Percentiles rank a stretch among this genome's conserved stretches.
phyloP scores from a whole-genome alignment of 257 asterid species.

The Scutellaria galericulata region DNA sequence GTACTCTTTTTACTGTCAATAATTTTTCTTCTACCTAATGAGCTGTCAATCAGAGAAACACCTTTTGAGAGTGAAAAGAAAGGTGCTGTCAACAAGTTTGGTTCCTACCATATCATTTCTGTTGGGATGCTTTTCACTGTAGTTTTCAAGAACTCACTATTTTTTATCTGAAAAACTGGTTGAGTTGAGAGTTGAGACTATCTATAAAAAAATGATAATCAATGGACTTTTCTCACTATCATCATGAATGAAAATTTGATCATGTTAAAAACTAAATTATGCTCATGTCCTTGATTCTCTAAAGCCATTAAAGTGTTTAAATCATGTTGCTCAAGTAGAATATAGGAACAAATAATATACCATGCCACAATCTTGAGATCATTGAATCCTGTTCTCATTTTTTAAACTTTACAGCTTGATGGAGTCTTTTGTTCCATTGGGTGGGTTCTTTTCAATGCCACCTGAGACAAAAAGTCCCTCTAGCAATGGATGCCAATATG shows the following conservation, averaged over 20 bases:
- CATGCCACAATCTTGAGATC: too few relatives aligned
- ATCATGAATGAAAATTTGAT: neutral
- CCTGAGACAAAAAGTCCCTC: conserved; percentile 53
- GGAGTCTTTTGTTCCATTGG: conserved; percentile 97
- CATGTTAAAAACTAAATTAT: too few relatives aligned
- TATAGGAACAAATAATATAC: neutral
- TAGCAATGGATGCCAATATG: conserved; percentile 44
- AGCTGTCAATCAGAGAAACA: conserved; percentile 30
- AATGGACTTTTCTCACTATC: conserved; percentile 5
- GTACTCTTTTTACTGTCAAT: conserved; percentile 7
- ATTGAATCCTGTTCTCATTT: too few relatives aligned
- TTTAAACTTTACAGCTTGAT: conserved; percentile 68
- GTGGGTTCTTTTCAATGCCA: conserved; percentile 87
- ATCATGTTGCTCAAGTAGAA: neutral
- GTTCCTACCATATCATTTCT: conserved; percentile 17
- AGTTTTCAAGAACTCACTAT: neutral
- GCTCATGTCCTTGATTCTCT: neutral
- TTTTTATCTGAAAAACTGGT: neutral
- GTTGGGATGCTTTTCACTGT: neutral
- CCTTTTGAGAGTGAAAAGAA: conserved; percentile 31
- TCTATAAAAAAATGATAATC: neutral
- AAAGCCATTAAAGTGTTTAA: neutral
- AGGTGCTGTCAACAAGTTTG: conserved; percentile 29
- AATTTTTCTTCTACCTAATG: conserved; percentile 4
- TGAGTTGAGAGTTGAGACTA: neutral